Conservation (phyloP, 1,139 yeast genomes). For the Saccharomyces hybrid region DNA sequence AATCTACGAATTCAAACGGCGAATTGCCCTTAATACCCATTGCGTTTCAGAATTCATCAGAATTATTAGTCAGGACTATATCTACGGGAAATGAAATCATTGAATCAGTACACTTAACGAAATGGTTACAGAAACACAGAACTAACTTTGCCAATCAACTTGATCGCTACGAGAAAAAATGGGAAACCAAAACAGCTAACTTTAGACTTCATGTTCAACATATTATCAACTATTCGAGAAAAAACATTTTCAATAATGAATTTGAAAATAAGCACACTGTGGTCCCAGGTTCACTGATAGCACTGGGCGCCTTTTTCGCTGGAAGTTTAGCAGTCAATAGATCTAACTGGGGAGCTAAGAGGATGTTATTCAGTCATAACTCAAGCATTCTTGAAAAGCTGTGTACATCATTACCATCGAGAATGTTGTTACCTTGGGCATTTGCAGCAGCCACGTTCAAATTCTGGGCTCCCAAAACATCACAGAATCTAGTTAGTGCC, state of each 20-base stretch:
- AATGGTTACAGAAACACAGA: slow-evolving; percentile 14
- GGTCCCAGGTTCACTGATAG: slow-evolving; percentile 20
- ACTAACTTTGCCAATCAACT: slow-evolving; percentile 5
- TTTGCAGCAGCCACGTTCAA: slow-evolving; percentile 18
- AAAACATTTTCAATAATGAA: slow-evolving; percentile 18
- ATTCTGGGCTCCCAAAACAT: slow-evolving; percentile 21
- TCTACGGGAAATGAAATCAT: slow-evolving; percentile 25
- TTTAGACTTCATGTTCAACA: slow-evolving; percentile 1
- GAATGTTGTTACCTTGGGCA: slow-evolving; percentile 21
- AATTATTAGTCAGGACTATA: slow-evolving; percentile 8
- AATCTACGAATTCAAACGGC: not conserved
- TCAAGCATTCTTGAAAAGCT: slow-evolving; percentile 12
- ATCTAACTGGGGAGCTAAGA: slow-evolving; percentile 19
- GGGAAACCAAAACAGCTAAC: not conserved
- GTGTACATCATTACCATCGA: slow-evolving; percentile 23
- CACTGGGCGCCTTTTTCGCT: slow-evolving; percentile 23
- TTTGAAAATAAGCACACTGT: slow-evolving; percentile 17
- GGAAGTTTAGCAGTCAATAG: slow-evolving; percentile 24
- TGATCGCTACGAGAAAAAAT: not conserved
- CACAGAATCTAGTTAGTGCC: slow-evolving; percentile 12
- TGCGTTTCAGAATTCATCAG: not conserved
- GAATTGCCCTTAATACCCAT: not conserved
- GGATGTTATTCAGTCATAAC: slow-evolving; percentile 6
- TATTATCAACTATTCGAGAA: slow-evolving; percentile 13
- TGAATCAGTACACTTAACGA: slow-evolving; percentile 17